Base-by-base conservation (phyloP, 176 grass and related monocot genomes). In the Urochloa ruziziensis region DNA sequence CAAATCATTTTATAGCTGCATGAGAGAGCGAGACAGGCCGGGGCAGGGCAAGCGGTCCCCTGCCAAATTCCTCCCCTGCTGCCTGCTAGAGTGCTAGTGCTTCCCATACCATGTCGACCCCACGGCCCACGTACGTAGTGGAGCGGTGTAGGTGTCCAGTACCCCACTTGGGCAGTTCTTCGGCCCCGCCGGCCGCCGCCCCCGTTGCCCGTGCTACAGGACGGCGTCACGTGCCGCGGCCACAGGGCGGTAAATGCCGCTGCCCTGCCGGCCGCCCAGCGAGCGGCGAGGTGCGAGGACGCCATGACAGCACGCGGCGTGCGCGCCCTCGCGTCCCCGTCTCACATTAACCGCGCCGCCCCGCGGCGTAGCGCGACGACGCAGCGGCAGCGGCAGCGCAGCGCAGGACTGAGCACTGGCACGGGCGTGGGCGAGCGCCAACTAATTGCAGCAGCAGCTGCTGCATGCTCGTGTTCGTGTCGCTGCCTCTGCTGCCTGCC, bases 161-260 rank as follows among this genome's bases (percentile, higher is more conserved):
- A 18, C 48, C 14, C 11, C n/a, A n/a, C n/a, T n/a, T 13, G 11
- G 6, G 47, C 49, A 53, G 49, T 21, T n/a, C n/a, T n/a, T n/a
- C n/a, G n/a, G n/a, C n/a, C n/a, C n/a, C n/a, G 18, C 18, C 18
- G 11, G 8, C 23, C 53, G 3, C 53, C 24, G 7, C 67, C 39
- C 21, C n/a, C 14, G 21, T 60, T 58, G 14, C 13, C 24, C 1
- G 46, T 36, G 47, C 59, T 73, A 73, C 86, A 73, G 36, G 62
- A 89, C 61, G 62, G 25, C 70, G 10, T 85, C 87, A 85, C 87
- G 82, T 81, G 82, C 77, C 52, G 9, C 54, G 47, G 25, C 80
- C 73, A 61, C 61, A 29, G 40, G 51, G 71, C 30, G 49, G 73
- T 83, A 88, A 83, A 83, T 88, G 86, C 72, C 12, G 62, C 46